A percentile compares a stretch with the other conserved stretches of the same genome.
phyloP scores from a whole-genome alignment of 306 rosid genomes.

The Mimosa bimucronata region DNA sequence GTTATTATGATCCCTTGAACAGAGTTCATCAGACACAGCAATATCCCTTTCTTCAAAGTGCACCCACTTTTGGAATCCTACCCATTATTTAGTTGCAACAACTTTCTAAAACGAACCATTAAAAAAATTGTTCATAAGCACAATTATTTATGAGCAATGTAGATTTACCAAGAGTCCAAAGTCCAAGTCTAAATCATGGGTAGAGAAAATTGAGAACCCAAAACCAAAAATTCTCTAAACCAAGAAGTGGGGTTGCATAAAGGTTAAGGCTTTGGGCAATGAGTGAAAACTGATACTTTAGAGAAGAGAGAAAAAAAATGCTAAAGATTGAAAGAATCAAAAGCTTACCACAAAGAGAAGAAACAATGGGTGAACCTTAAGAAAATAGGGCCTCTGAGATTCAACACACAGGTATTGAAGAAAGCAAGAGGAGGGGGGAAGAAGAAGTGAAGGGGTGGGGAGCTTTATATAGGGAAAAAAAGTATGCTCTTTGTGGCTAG shows the following conservation, averaged over 20 bases:
- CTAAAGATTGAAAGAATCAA: conserved; percentile 34
- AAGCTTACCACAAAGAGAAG: conserved; percentile 47
- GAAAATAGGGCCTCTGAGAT: conserved; percentile 38
- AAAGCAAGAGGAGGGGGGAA: conserved; percentile 49
- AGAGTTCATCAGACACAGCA: conserved; percentile 46
- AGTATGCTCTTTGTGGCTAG: conserved; percentile 27
- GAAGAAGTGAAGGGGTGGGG: conserved; percentile 47
- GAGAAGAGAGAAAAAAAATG: conserved; percentile 40
- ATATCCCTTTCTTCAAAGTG: conserved; percentile 39
- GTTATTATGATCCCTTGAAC: conserved; percentile 24
- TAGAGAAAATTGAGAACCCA: conserved; percentile 24
- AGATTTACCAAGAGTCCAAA: conserved; percentile 14
- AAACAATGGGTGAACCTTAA: conserved; percentile 20
- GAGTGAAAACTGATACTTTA: neutral
- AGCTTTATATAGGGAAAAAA: conserved; percentile 64
- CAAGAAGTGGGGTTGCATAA: conserved; percentile 32
- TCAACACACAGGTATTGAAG: conserved; percentile 37
- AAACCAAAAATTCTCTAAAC: conserved; percentile 29
- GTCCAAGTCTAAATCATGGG: conserved; percentile 22
- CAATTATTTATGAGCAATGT: conserved; percentile 31
- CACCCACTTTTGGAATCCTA: conserved; percentile 47
- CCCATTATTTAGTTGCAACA: conserved; percentile 29
- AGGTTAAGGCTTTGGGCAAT: conserved; percentile 22
- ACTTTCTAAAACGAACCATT: conserved; percentile 26
- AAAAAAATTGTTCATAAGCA: conserved; percentile 6